Evolutionary conservation across 768 basidiomycete species (phyloP), one percentile per base, ranked within the genome.

Genomic region (Leccinum aurantiacum): DNA sequence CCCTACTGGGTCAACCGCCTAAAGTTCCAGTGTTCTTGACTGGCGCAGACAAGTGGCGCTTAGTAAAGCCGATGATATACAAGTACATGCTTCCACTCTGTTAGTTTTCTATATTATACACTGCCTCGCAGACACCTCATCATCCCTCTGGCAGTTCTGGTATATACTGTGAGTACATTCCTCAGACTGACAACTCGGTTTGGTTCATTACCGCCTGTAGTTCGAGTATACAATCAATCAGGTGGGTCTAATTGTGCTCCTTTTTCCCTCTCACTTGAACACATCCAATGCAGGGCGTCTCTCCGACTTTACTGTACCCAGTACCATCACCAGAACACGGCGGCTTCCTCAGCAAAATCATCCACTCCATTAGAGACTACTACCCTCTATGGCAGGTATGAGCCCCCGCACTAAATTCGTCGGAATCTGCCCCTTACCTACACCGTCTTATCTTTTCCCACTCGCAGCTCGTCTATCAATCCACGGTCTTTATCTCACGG

Each of bases 71-170:
- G 5, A 75, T 98, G 63, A 70, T 97, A 38, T 57, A 81, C 54
- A 86, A 83, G 63, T 98, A 93, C 71, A 98, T 98, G 95, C 67
- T 95, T n/a, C 95, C 95, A 3, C 76, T 99, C 46, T 92, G 91
- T 93, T 64, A 78, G 91, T 82, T 3, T 49, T 31, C 15, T 11
- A 15, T 14, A 3, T 57, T 53, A n/a, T 8, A 3, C 27, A 13
- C 41, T 13, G n/a, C 46, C n/a, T 35, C 51, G 15, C 33, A 52
- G 48, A 37, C 5, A 6, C 6, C 19, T 78, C 69, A 67, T 52
- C 29, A 31, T 54, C 6, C 29, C 44, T 37, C 31, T 11, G 19
- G 24, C 19, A 78, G 88, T 88, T 44, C 83, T 82, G 60, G 82
- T 88, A 2, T 89, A 88, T 62, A 76, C 81, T 47, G 87, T 88